phyloP scores from a whole-genome alignment of 2,329 filamentous ascomycete species.

The Xylariaceae sp. region DNA sequence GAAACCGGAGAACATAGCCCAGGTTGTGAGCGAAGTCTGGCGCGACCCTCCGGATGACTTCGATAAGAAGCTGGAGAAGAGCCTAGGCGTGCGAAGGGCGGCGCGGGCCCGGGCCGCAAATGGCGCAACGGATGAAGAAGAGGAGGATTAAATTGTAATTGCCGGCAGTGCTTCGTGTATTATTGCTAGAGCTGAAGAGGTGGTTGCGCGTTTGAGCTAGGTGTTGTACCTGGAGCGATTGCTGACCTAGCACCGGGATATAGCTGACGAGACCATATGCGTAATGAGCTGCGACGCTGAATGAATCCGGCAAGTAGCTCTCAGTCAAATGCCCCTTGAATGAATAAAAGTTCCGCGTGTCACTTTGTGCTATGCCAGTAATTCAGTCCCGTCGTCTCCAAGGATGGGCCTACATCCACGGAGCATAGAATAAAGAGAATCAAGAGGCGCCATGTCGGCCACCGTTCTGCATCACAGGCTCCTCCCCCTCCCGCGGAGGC shows the following conservation, averaged over 20 bases:
- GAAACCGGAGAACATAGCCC: conserved; percentile 74
- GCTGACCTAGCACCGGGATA: not conserved
- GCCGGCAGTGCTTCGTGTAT: not conserved
- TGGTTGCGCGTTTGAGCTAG: not conserved
- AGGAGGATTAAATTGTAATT: conserved; percentile 7
- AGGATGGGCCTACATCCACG: not conserved
- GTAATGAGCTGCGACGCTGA: no score
- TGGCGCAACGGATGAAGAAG: conserved; percentile 28
- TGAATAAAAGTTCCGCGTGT: no score
- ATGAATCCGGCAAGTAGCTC: no score
- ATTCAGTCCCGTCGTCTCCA: not conserved
- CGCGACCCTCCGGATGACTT: conserved; percentile 59
- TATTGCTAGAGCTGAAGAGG: not conserved
- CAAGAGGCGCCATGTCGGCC: conserved; percentile 23
- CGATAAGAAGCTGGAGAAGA: conserved; percentile 65
- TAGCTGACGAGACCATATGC: not conserved
- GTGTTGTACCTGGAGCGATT: not conserved
- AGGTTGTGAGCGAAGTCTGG: conserved; percentile 69
- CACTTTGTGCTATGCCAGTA: not conserved
- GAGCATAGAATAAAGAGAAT: conserved; percentile 1
- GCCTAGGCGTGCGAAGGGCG: conserved; percentile 58
- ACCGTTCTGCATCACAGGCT: conserved; percentile 32
- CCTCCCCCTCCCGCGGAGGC: conserved; percentile 60
- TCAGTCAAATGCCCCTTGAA: no score
- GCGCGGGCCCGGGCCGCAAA: conserved; percentile 27